Base-by-base conservation (phyloP, 192 early-diverging fungal species). In the Rhizoclosmatium globosum region DNA sequence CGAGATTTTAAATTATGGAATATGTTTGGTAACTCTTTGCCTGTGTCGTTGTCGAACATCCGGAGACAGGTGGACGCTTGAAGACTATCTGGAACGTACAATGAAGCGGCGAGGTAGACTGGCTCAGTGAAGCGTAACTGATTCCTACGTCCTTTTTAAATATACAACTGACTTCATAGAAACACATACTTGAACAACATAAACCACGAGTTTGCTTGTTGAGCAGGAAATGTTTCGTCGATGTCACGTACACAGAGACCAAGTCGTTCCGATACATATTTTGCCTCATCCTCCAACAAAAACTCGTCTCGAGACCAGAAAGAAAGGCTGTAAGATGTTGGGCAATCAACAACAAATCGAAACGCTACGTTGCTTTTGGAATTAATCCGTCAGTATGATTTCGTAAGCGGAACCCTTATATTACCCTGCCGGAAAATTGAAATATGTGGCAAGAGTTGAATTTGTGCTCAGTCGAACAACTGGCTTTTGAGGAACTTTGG, bases 291-390 rank as follows among this genome's bases (percentile, higher is more conserved):
- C 68, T 90, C 89, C 48, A 90, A 48, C 4, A 74, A 44, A 72
- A 83, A 87, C 2, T 88, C 85, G 47, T 88, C 85, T 17, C 83
- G 82, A 2, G 87, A 87, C 64, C 78, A 85, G n/a, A 90, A 71
- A 13, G 83, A 82, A 6, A 90, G 46, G 42, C 50, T 48, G 68
- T 81, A 88, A 9, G 85, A 68, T 3, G 83, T 83, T 17, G 84
- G 70, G 50, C 85, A 85, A 48, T 90, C 84, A 57, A 87, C 61
- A 4, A 74, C 50, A 60, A 90, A 83, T 42, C 80, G 68, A 75
- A 82, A 88, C 2, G 84, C 85, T 62, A 78, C 39, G 44, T 68
- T 74, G 13, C 85, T 87, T 69, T 64, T 19, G 3, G 6, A 13
- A 17, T 53, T 53, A 0, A 7, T 53, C 17, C 0, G 0, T 53